phyloP scores from a whole-genome alignment of 2,329 filamentous ascomycete genomes.

The Fusarium avenaceum region DNA sequence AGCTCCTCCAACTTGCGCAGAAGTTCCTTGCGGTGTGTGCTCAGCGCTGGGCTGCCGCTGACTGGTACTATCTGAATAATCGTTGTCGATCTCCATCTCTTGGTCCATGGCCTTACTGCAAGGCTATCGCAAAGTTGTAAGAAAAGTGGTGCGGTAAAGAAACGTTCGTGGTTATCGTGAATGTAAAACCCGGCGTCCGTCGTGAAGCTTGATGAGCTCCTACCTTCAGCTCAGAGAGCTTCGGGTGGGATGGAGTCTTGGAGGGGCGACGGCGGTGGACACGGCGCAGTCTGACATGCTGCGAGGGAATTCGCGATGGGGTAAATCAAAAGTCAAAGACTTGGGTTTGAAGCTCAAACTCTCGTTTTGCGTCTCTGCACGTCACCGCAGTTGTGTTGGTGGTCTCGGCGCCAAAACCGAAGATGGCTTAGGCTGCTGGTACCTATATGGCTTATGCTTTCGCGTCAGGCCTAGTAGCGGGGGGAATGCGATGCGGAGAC shows the following conservation, averaged over 20 bases:
- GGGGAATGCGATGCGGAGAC: conserved; percentile 36
- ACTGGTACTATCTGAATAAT: conserved; percentile 48
- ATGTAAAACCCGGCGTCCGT: conserved; percentile 6
- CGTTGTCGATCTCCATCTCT: conserved; percentile 53
- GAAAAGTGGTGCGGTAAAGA: not conserved
- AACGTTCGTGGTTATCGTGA: conserved; percentile 13
- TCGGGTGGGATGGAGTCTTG: conserved; percentile 35
- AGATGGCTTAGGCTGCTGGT: conserved; percentile 16
- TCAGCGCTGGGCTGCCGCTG: conserved; percentile 52
- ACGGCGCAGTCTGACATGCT: conserved; percentile 49
- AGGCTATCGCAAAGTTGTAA: conserved; percentile 18
- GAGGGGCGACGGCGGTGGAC: conserved; percentile 36
- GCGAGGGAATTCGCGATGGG: conserved; percentile 33
- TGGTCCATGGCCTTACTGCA: conserved; percentile 18
- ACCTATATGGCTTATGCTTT: conserved; percentile 24
- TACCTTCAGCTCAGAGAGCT: conserved; percentile 38
- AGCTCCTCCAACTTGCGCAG: conserved; percentile 36
- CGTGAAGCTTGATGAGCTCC: conserved; percentile 24
- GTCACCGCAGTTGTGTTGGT: conserved; percentile 1
- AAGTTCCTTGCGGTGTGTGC: conserved; percentile 53
- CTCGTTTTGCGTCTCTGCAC: not conserved
- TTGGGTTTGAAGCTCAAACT: conserved; percentile 17
- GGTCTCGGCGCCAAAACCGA: conserved; percentile 5
- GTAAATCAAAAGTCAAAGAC: conserved; percentile 31
- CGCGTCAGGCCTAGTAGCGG: conserved; percentile 35